Evolutionary conservation across 805 yeast species (phyloP).

Genomic region (Lachancea meyersii): DNA sequence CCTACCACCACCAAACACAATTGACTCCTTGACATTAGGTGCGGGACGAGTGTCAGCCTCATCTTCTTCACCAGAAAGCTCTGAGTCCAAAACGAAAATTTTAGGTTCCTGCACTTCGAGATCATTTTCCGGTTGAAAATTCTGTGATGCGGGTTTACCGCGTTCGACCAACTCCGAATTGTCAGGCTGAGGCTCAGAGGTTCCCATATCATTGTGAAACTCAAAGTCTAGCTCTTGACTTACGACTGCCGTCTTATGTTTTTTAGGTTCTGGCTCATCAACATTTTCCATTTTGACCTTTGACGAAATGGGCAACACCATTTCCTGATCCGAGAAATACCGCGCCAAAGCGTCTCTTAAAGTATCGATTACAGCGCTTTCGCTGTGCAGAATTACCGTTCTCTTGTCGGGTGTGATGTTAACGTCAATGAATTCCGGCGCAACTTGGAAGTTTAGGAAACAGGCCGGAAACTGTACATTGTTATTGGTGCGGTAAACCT

Average conservation of each 20-base stretch:
- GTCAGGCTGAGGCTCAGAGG: background rate
- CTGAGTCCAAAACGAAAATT: conserved; percentile 1
- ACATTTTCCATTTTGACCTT: background rate
- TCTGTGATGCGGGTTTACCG: background rate
- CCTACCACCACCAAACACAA: no score
- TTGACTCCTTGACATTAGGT: no score
- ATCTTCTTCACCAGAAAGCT: background rate
- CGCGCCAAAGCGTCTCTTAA: conserved; percentile 45
- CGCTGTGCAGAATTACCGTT: conserved; percentile 61
- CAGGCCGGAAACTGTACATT: conserved; percentile 68
- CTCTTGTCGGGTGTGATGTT: conserved; percentile 92
- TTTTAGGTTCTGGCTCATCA: background rate
- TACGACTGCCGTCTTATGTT: background rate
- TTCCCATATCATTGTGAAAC: background rate
- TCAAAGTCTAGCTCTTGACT: conserved; percentile 3
- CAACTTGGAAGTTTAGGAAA: conserved; percentile 52
- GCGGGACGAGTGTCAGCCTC: background rate
- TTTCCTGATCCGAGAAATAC: conserved; percentile 40
- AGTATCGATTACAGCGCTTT: conserved; percentile 48
- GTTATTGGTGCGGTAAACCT: conserved; percentile 66
- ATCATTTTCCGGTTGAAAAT: background rate
- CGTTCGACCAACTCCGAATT: background rate
- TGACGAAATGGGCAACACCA: conserved; percentile 26
- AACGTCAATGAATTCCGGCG: conserved; percentile 57
- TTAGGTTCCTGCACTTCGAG: background rate